A percentile compares a stretch with the other conserved stretches of the same genome.
These are phyloP conservation scores for Moniliophthora roreri DNA, from an alignment of 1,284 basidiomycete species.

Conservation along the genomic window DNA sequence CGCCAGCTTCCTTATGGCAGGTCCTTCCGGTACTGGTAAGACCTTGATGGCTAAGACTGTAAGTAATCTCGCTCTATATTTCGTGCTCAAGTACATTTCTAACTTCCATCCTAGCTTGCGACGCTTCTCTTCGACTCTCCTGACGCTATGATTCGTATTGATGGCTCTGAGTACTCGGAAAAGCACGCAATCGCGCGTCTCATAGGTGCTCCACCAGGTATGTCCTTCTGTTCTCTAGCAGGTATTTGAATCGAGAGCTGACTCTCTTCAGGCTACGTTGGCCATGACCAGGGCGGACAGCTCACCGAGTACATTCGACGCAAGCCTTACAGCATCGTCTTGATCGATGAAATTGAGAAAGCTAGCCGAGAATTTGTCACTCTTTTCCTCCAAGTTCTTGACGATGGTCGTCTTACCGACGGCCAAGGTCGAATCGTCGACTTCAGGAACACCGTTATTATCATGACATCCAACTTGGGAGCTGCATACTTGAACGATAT, in stretches of 20 bases:
- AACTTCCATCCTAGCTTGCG: constrained; percentile 61
- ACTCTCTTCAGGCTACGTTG: constrained; percentile 87
- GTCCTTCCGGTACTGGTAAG: constrained; percentile 89
- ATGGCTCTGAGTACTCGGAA: constrained; percentile 92
- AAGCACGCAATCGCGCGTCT: constrained; percentile 90
- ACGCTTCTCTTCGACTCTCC: constrained; percentile 87
- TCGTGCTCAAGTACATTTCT: constrained; percentile 13
- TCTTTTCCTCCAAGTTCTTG: constrained; percentile 91
- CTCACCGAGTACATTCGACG: constrained; percentile 91
- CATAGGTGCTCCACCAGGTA: constrained; percentile 78
- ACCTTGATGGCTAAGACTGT: constrained; percentile 91
- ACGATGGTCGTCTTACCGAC: constrained; percentile 94
- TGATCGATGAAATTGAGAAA: constrained; percentile 90
- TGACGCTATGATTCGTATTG: constrained; percentile 89
- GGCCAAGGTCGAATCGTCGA: constrained; percentile 76
- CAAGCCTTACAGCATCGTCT: constrained; percentile 80
- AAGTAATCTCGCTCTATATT: constrained; percentile 30
- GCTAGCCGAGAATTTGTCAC: constrained; percentile 89
- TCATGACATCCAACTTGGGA: constrained; percentile 93
- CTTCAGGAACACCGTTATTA: constrained; percentile 88
- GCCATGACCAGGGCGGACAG: constrained; percentile 89
- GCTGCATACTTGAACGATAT: constrained; percentile 78
- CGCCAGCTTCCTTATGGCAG: constrained; percentile 92
- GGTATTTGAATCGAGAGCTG: constrained; percentile 73
- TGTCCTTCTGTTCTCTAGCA: constrained; percentile 46